phyloP scores from a whole-genome alignment of 2,329 filamentous ascomycete species.

The Fusarium phyllophilum region DNA sequence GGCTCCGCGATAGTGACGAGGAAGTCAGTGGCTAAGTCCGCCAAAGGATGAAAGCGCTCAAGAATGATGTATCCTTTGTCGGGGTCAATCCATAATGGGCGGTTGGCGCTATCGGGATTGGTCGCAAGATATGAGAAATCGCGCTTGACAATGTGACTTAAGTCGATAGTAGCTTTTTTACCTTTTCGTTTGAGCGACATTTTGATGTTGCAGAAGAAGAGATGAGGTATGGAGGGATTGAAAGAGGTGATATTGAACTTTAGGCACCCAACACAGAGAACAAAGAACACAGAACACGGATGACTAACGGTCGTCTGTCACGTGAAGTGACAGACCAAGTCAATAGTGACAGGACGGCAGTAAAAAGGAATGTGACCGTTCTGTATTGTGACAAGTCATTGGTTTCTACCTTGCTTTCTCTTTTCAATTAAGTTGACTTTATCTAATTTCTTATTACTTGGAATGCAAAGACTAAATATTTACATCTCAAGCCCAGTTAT shows the following conservation, averaged over 20 bases:
- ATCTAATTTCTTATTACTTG: no score
- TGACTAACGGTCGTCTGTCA: neutral
- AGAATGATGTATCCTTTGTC: conserved; percentile 87
- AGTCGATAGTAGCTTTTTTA: neutral
- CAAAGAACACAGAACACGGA: neutral
- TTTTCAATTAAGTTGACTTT: neutral
- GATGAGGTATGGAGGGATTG: neutral
- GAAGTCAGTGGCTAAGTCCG: conserved; percentile 90
- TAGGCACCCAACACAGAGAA: neutral
- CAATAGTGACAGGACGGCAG: rapidly evolving
- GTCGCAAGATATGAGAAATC: conserved; percentile 91
- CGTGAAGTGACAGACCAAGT: rapidly evolving
- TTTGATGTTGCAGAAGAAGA: neutral
- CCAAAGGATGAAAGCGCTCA: conserved; percentile 91
- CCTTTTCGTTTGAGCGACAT: neutral
- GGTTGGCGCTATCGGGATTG: conserved; percentile 82
- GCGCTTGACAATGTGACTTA: conserved; percentile 38
- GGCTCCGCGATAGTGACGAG: conserved; percentile 96
- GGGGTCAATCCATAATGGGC: conserved; percentile 94
- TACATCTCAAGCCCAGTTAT: rapidly evolving
- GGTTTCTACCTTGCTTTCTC: neutral
- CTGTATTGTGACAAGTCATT: neutral
- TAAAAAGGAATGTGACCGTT: rapidly evolving
- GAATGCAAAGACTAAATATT: no score
- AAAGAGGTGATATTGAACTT: neutral